phyloP scores from a whole-genome alignment of 2,329 filamentous ascomycete genomes.

The Phaeophleospora eucalypticola region DNA sequence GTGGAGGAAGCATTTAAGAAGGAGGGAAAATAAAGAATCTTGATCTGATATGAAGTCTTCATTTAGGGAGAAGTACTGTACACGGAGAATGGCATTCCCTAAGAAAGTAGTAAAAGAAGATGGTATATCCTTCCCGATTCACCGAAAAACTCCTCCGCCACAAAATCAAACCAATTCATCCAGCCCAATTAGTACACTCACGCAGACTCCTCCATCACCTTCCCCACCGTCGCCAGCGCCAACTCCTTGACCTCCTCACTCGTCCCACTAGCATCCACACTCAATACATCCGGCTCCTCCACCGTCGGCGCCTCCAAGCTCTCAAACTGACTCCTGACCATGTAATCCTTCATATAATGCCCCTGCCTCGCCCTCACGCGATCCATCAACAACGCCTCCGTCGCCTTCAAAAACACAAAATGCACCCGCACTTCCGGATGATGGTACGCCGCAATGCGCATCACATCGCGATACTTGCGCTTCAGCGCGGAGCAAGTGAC shows the following conservation, averaged over 20 bases:
- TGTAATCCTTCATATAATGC: slow-evolving; percentile 93
- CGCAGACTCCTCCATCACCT: slow-evolving; percentile 31
- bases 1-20: slow-evolving; percentile 41
- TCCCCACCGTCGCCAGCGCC: slow-evolving; percentile 38
- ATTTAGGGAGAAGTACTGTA: not conserved
- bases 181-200: no score
- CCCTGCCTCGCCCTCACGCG: slow-evolving; percentile 71
- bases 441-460: slow-evolving; percentile 47
- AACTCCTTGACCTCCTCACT: slow-evolving; percentile 39
- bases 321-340: slow-evolving; percentile 90
- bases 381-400: slow-evolving; percentile 68
- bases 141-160: no score
- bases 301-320: slow-evolving; percentile 75
- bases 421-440: slow-evolving; percentile 57
- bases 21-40: slow-evolving; percentile 5
- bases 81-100: not conserved
- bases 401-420: slow-evolving; percentile 85
- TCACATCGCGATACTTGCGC: slow-evolving; percentile 84
- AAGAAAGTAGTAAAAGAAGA: no score
- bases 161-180: not conserved
- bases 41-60: not conserved
- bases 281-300: slow-evolving; percentile 47
- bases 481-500: slow-evolving; percentile 95
- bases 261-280: slow-evolving; percentile 44
- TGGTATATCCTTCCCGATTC: no score